A percentile compares a stretch with the other conserved stretches of the same genome.
Evolutionary conservation across 176 grass and related monocot species (phyloP).

Genomic region (Aechmea fasciata): DNA sequence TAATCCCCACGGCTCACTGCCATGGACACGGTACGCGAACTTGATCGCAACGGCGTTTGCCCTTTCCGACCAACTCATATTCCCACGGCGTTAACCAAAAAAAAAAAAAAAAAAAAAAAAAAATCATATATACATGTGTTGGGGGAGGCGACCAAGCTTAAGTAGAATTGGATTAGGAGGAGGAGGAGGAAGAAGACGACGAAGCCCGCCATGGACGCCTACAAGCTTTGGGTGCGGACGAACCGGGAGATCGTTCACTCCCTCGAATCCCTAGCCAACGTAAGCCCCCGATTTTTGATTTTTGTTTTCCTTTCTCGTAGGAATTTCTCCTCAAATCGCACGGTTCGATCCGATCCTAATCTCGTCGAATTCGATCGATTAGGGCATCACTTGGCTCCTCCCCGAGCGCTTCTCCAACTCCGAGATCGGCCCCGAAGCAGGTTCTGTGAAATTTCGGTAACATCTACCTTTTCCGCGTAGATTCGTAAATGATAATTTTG

Average conservation of each 20-base stretch:
- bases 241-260: constrained; percentile 87
- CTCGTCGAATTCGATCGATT: background rate
- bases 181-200: background rate
- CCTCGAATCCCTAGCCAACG: constrained; percentile 89
- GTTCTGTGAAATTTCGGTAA: constrained; percentile 28
- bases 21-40: too few relatives aligned
- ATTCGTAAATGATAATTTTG: constrained; percentile 7
- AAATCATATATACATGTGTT: too few relatives aligned
- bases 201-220: constrained; percentile 52
- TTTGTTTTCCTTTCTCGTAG: background rate
- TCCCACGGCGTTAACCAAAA: too few relatives aligned
- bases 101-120: too few relatives aligned
- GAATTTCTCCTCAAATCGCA: background rate
- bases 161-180: background rate
- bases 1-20: too few relatives aligned
- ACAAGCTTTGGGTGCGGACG: constrained; percentile 86
- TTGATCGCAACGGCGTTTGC: too few relatives aligned
- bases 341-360: constrained; percentile 1
- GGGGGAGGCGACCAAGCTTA: background rate
- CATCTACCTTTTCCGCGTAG: constrained; percentile 1
- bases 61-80: too few relatives aligned
- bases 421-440: constrained; percentile 90
- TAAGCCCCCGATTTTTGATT: constrained; percentile 14
- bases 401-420: constrained; percentile 91
- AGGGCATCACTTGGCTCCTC: constrained; percentile 89